These are phyloP conservation scores for Aurinia saxatilis DNA, from an alignment of 345 rosid species.

Conservation along the genomic window DNA sequence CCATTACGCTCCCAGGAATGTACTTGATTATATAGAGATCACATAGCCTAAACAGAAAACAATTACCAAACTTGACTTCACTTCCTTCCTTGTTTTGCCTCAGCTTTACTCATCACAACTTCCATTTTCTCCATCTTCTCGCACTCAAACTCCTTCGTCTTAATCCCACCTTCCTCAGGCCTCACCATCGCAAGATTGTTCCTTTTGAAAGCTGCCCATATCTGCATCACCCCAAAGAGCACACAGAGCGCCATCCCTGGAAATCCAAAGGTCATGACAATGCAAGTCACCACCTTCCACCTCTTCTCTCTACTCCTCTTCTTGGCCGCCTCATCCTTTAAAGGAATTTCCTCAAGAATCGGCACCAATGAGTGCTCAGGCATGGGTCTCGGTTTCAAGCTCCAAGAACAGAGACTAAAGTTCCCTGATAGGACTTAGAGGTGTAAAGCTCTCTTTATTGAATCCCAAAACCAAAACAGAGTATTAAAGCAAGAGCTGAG, in stretches of 20 bases:
- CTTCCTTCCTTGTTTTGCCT: constrained; percentile 36
- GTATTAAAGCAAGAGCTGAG: too few relatives aligned
- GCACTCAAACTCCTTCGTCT: constrained; percentile 48
- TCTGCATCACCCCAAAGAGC: constrained; percentile 46
- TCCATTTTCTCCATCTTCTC: constrained; percentile 62
- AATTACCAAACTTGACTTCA: constrained; percentile 30
- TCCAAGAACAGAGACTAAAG: constrained; percentile 60
- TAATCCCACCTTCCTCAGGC: constrained; percentile 53
- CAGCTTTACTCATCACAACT: constrained; percentile 43
- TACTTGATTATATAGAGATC: constrained; percentile 28
- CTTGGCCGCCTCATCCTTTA: too few relatives aligned
- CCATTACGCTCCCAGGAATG: constrained; percentile 1
- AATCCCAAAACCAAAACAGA: too few relatives aligned
- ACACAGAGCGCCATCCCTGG: constrained; percentile 76
- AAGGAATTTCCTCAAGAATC: too few relatives aligned
- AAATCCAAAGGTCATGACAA: constrained; percentile 52
- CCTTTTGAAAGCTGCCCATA: constrained; percentile 59
- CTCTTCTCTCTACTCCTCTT: constrained; percentile 37
- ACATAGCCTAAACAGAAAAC: constrained; percentile 35
- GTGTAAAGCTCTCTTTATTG: too few relatives aligned
- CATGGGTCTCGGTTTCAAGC: constrained; percentile 43
- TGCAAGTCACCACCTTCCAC: constrained; percentile 43
- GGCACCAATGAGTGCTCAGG: too few relatives aligned
- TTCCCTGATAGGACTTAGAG: too few relatives aligned
- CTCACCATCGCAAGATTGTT: constrained; percentile 41